These are phyloP conservation scores for Xylogone sp. DNA, from an alignment of 2,329 filamentous ascomycete species.

Conservation along the genomic window DNA sequence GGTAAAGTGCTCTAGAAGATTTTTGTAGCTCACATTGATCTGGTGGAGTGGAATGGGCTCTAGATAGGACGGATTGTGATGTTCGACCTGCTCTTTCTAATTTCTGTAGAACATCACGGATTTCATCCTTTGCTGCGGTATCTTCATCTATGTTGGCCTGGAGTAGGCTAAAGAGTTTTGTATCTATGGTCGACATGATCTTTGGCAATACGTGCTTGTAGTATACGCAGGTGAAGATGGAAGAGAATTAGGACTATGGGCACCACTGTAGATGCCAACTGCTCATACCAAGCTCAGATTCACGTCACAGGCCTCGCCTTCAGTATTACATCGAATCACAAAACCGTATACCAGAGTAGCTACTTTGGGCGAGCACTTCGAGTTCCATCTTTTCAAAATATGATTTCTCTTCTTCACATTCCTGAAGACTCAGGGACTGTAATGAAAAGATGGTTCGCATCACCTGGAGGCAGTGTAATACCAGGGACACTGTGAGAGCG, in stretches of 20 bases:
- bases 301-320: no score
- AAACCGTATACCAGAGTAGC: no score
- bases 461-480: constrained; percentile 69
- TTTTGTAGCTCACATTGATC: constrained; percentile 50
- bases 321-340: no score
- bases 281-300: no score
- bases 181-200: not conserved
- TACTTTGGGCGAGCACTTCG: no score
- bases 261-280: no score
- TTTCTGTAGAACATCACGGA: constrained; percentile 75
- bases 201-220: not conserved
- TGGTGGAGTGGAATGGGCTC: constrained; percentile 83
- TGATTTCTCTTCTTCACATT: constrained; percentile 48
- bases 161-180: constrained; percentile 73
- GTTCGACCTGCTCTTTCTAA: constrained; percentile 81
- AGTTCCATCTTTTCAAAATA: no score
- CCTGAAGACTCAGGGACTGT: constrained; percentile 43
- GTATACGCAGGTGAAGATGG: no score
- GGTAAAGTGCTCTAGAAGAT: not conserved
- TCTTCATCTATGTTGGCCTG: constrained; percentile 91
- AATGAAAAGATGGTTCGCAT: constrained; percentile 62
- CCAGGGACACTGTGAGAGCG: constrained; percentile 64
- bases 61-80: constrained; percentile 78
- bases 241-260: no score
- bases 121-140: constrained; percentile 72